Evolutionary conservation across 2,329 filamentous ascomycete species (phyloP).

Genomic region (Magnaporthiopsis rhizophila): DNA sequence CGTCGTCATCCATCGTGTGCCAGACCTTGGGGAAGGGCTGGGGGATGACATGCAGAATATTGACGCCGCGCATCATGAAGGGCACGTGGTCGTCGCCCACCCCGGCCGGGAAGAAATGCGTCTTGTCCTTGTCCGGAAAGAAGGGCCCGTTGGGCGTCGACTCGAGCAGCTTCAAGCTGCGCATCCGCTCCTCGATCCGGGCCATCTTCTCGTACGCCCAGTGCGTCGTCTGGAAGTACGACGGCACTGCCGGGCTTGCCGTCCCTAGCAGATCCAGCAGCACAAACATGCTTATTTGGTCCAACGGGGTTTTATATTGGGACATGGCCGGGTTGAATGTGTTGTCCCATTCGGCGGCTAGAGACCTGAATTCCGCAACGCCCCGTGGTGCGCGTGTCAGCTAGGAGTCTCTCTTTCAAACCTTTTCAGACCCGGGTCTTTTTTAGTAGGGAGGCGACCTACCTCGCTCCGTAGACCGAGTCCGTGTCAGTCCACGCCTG

Average conservation of each 20-base stretch:
- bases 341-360: conserved; percentile 66
- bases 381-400: background rate
- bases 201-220: conserved; percentile 85
- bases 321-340: conserved; percentile 58
- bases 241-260: conserved; percentile 62
- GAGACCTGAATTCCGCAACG: conserved; percentile 31
- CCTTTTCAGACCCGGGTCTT: too few relatives aligned
- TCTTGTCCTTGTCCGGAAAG: conserved; percentile 31
- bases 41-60: conserved; percentile 69
- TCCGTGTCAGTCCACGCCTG: conserved; percentile 62
- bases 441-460: conserved; percentile 14
- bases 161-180: conserved; percentile 57
- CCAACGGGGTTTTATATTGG: conserved; percentile 59
- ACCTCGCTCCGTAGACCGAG: conserved; percentile 70
- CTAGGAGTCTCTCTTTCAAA: background rate
- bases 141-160: conserved; percentile 29
- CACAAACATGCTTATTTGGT: conserved; percentile 72
- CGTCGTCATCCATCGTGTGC: conserved; percentile 66
- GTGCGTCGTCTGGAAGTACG: conserved; percentile 83
- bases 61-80: conserved; percentile 66
- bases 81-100: conserved; percentile 72
- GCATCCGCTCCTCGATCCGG: conserved; percentile 63
- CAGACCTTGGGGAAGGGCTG: conserved; percentile 63
- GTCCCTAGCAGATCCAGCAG: conserved; percentile 84
- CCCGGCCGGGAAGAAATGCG: conserved; percentile 32